Base-by-base conservation (phyloP, 2,329 filamentous ascomycete species). In the Fusarium heterosporum region DNA sequence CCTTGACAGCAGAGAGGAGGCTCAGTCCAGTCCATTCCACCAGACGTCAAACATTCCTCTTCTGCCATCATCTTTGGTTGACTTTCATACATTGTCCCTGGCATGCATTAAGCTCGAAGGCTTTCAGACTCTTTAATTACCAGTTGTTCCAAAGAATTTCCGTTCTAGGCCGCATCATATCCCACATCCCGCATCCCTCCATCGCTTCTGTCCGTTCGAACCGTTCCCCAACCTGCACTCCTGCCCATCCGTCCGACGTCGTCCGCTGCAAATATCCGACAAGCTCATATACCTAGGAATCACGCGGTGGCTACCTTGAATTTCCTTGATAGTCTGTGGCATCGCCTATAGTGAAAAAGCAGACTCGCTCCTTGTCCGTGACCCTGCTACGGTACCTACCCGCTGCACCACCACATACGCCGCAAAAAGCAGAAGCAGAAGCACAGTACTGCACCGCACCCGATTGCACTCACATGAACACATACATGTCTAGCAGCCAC, bases 31-130 rank as follows among this genome's bases (percentile, higher is more conserved):
- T 42, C 70, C 71, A 72, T 73, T 73, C 70, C 69, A 69, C 68
- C 59, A 64, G 50, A 70, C 68, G 43, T 71, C 63, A 59, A 69
- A 58, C 71, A 73, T 73, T 73, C 71, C 68, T 73, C 69, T 59
- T 68, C 70, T 68, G 26, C 56, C 70, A 72, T 72, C 70, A 72
- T 64, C 67, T 75, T 72, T 56, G 45, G 40, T 69, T 52, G 62
- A 65, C 64, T 34, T 19, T 60, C 54, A 30, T 38, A 39, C 39
- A 32, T 19, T 14, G 43, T 63, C 52, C 64, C 58, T 68, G 63
- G 65, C 52, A 68, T 67, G 63, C 57, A 36, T 36, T 36, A n/a
- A 36, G 16, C 55, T 68, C 28, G 42, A 45, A 32, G 54, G 29
- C 66, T 54, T 53, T 68, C 55, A 61, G 43, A 69, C 51, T 60